Base-by-base conservation (phyloP, 2,329 filamentous ascomycete species). In the Nothophaeocryptopus gaeumannii region DNA sequence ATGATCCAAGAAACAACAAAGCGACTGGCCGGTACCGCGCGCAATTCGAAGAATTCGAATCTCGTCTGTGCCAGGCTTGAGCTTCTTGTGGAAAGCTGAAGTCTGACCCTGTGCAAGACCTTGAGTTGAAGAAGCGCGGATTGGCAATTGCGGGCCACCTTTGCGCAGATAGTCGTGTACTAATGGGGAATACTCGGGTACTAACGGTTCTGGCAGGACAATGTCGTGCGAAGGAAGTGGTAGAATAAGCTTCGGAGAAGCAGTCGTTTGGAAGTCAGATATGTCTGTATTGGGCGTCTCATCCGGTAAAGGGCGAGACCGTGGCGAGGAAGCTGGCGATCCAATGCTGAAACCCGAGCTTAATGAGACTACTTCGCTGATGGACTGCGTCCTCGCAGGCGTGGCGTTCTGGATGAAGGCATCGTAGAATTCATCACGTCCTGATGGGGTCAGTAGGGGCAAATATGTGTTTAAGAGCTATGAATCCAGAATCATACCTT, bases 1-100 rank as follows among this genome's bases (percentile, higher is more conserved):
- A n/a, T 43, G 38, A 11, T 48, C 39, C 14, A 54, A 35, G n/a
- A 13, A 47, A 44, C 52, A 54, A 13, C 36, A 50, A 1, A 53
- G 35, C 3, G 34, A 16, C 10, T 29, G 15, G 9, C 45, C 45
- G 7, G 26, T 16, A 7, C 45, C 45, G 13, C 29, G 45, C 49
- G 30, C 45, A n/a, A 53, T 53, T 10, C 37, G 45, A 12, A 53
- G 16, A 9, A 53, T 36, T 2, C 50, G 45, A 26, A 53, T 26
- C 8, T 39, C 45, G n/a, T 53, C 50, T 14, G 13, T 26, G 13
- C 14, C n/a, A 5, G 26, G 10, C 8, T 26, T 14, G n/a, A 47
- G 43, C 32, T 41, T 47, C 15, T 26, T 30, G 37, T 51, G 43
- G 12, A 40, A 41, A 10, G 13, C 14, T 3, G 26, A 26, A 12